Base-by-base conservation (phyloP, 2,329 filamentous ascomycete species). In the Lasiodiplodia sp. region DNA sequence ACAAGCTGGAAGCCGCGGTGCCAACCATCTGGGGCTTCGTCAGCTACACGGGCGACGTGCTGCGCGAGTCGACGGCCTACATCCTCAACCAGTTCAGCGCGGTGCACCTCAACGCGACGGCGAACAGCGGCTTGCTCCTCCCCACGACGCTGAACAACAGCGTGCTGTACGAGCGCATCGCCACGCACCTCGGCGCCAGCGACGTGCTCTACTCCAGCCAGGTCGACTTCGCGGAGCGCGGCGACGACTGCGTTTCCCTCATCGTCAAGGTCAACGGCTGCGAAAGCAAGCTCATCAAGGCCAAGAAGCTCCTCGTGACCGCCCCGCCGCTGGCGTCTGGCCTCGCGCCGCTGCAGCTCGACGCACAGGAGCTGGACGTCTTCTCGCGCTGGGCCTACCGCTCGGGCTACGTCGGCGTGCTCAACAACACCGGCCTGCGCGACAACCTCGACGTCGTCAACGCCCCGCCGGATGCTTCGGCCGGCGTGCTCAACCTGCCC, bases 261-360 rank as follows among this genome's bases (percentile, higher is more conserved):
- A 25, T 71, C 74, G 23, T 12, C 69, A 12, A 74, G 74, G 0
- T 69, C 74, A 4, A 8, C 40, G 16, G 4, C 40, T 18, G 40
- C 40, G 5, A 8, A 16, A 11, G 7, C 10, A 74, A 74, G 58
- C 70, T 73, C 68, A 73, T 85, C 53, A 69, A 74, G 55, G 80
- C 81, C 3, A 78, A 78, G 44, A 80, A 82, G 64, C 71, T 86
- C 1, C 70, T 86, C 12, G 75, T 82, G 21, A 74, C 82, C n/a
- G 78, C 82, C 10, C 83, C 83, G 0, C 83, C 81, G 2, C 51
- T 66, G 23, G n/a, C 37, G 11, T 44, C 56, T 14, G 7, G 73
- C 8, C 74, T 89, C 0, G 85, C 89, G 56, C 62, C 73, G 0
- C 76, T 90, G 0, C 69, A 76, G 1, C 77, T 88, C 1, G 86